Conservation (phyloP, 2,329 filamentous ascomycete genomes). For the Microascus cirrosus region DNA sequence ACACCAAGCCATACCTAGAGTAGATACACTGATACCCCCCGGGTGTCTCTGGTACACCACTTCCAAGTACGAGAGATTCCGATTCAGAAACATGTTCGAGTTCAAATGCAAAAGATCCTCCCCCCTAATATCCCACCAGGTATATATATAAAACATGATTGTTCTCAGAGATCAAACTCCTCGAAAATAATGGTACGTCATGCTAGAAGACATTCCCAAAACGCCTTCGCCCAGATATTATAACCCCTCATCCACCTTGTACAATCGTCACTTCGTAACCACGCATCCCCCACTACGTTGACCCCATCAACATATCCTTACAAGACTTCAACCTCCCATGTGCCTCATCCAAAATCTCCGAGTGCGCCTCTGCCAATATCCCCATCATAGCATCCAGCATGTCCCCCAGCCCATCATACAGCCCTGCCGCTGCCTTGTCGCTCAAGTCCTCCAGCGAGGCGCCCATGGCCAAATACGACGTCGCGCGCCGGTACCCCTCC, state of each 20-base stretch:
- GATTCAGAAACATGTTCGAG: no score
- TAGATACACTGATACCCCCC: no score
- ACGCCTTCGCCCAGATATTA: no score
- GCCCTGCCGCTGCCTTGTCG: conserved; percentile 52
- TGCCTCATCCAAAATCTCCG: conserved; percentile 70
- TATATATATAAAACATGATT: no score
- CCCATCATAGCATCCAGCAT: conserved; percentile 30
- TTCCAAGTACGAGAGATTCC: no score
- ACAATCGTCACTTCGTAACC: not conserved
- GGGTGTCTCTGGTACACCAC: no score
- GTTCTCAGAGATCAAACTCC: no score
- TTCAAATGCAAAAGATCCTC: no score
- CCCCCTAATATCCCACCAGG: no score
- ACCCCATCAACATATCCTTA: conserved; percentile 9
- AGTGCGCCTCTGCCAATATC: conserved; percentile 31
- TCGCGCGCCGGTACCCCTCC: conserved; percentile 19
- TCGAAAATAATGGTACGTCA: no score
- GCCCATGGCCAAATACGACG: conserved; percentile 44
- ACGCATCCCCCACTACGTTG: not conserved
- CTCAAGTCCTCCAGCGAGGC: conserved; percentile 61
- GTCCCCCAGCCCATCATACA: conserved; percentile 43
- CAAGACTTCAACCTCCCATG: conserved; percentile 59
- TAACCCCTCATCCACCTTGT: conserved; percentile 17
- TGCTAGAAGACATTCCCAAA: no score
- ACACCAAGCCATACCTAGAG: no score